phyloP scores from a whole-genome alignment of 306 rosid genomes.

The Boehmeria nivea region DNA sequence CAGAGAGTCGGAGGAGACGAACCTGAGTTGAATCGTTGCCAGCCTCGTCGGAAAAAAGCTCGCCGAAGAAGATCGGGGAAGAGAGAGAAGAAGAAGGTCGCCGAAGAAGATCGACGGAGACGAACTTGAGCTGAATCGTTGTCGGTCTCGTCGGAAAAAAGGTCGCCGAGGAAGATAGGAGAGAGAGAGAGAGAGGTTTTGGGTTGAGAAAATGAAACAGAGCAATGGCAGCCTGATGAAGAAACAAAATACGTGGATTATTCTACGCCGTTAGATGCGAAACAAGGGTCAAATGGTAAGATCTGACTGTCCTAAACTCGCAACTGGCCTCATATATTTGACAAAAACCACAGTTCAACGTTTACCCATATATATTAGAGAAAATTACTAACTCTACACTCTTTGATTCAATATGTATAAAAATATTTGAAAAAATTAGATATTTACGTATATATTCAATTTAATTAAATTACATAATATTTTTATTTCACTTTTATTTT shows the following conservation, averaged over 20 bases:
- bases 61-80: slow-evolving; percentile 1
- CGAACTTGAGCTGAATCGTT: background rate
- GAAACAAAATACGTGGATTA: background rate
- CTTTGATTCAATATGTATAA: too few species aligned
- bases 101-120: too few species aligned
- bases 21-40: background rate
- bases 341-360: too few species aligned
- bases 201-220: background rate
- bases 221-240: background rate
- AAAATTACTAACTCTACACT: too few species aligned
- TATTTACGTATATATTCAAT: too few species aligned
- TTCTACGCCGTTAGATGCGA: background rate
- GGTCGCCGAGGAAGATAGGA: background rate
- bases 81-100: background rate
- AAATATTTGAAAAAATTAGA: too few species aligned
- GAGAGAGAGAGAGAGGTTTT: background rate
- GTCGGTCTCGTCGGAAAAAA: background rate
- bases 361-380: too few species aligned
- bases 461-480: too few species aligned
- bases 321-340: background rate
- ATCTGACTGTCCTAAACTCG: background rate
- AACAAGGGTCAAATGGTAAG: background rate
- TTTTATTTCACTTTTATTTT: too few species aligned
- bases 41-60: background rate
- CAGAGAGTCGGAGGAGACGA: background rate